A percentile compares a stretch with the other conserved stretches of the same genome.
Conservation (phyloP, 2,329 filamentous ascomycete genomes). For the Penicillium brevicompactum region DNA sequence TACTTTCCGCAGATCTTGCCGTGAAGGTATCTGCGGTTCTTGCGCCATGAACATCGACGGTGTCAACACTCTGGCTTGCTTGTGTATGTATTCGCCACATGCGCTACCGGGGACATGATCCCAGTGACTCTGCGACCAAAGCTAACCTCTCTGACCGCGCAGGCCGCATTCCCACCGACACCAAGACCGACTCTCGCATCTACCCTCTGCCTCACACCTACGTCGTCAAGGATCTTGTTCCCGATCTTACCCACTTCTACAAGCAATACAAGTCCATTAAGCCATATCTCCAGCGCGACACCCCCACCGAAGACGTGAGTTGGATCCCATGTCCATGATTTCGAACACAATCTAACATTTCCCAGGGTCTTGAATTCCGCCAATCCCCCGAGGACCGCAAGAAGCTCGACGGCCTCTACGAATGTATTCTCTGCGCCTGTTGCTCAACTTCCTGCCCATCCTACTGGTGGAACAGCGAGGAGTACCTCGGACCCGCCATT, state of each 20-base stretch:
- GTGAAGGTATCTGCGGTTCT: constrained; percentile 97
- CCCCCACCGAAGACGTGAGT: constrained; percentile 78
- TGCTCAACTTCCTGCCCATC: constrained; percentile 99
- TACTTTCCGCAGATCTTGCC: constrained; percentile 92
- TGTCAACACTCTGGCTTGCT: constrained; percentile 93
- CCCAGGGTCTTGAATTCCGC: constrained; percentile 84
- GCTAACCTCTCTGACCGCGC: constrained; percentile 15
- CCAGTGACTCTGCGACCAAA: constrained; percentile 1
- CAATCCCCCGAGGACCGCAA: constrained; percentile 89
- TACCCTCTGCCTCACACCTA: constrained; percentile 99
- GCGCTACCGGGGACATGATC: not conserved
- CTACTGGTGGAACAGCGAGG: constrained; percentile 99
- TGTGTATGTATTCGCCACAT: constrained; percentile 69
- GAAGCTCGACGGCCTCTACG: constrained; percentile 97
- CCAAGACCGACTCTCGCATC: constrained; percentile 80
- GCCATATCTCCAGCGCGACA: constrained; percentile 93
- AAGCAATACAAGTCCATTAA: constrained; percentile 99
- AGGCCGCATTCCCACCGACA: constrained; percentile 93
- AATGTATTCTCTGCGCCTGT: constrained; percentile 99
- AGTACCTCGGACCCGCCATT: constrained; percentile 96
- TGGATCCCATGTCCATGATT: constrained; percentile 19
- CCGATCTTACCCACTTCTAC: constrained; percentile 98
- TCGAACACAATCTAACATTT: not conserved
- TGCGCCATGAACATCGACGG: constrained; percentile 99
- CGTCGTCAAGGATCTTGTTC: constrained; percentile 98